A percentile compares a stretch with the other conserved stretches of the same genome.
Conservation (phyloP, 768 basidiomycete genomes). For the Pholiota conissans region DNA sequence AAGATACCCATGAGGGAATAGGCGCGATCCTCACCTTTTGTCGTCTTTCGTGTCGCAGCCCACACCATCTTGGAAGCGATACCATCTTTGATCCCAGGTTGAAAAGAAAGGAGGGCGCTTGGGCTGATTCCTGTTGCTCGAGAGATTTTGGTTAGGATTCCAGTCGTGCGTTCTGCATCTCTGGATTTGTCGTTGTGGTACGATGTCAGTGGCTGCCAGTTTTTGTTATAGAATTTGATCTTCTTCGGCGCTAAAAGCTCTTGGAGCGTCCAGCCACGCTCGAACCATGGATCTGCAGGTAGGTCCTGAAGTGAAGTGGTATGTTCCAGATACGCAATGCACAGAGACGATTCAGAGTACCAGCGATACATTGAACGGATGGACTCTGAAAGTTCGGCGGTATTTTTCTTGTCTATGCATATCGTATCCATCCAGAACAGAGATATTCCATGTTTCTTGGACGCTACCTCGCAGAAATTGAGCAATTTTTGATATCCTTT, state of each 20-base stretch:
- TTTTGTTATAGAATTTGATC: conserved; percentile 5
- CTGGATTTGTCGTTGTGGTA: not conserved
- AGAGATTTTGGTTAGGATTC: not conserved
- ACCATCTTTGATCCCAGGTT: not conserved
- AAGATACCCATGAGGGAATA: conserved; percentile 1
- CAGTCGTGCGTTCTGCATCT: not conserved
- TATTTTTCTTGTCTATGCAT: conserved; percentile 9
- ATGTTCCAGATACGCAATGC: conserved; percentile 7
- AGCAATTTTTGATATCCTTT: not conserved
- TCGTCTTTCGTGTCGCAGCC: not conserved
- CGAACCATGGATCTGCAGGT: conserved; percentile 8
- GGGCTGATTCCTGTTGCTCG: not conserved
- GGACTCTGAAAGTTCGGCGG: conserved; percentile 7
- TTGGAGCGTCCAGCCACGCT: conserved; percentile 11
- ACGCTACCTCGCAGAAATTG: not conserved
- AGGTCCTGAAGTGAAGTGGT: not conserved
- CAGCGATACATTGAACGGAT: conserved; percentile 10
- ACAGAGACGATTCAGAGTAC: conserved; percentile 4
- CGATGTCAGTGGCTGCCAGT: not conserved
- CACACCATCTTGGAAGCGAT: not conserved
- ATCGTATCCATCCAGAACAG: conserved; percentile 9
- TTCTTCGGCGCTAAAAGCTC: conserved; percentile 9
- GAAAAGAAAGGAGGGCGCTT: not conserved
- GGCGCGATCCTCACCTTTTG: not conserved
- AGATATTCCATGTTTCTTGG: not conserved